Conservation (phyloP, 1,284 basidiomycete genomes). For the Tilletia walkeri region DNA sequence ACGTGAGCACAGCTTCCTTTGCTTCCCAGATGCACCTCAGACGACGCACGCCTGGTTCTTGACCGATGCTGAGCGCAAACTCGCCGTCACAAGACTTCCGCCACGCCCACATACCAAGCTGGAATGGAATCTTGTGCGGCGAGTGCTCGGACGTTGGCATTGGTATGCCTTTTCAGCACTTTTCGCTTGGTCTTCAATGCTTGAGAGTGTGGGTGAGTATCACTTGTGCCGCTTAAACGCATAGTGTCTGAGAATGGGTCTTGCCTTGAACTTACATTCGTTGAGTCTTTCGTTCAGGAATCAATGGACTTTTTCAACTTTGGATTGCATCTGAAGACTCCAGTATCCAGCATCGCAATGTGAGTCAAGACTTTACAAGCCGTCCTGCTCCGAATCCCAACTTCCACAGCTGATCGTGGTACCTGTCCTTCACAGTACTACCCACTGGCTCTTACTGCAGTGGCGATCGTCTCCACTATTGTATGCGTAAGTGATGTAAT, state of each 20-base stretch:
- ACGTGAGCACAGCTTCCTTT: slow-evolving; percentile 44
- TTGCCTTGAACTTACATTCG: too few species aligned
- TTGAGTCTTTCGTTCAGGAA: slow-evolving; percentile 30
- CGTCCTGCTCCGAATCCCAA: too few species aligned
- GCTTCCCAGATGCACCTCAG: slow-evolving; percentile 70
- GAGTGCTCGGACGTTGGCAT: slow-evolving; percentile 67
- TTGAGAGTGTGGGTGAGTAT: slow-evolving; percentile 64
- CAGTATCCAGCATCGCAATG: slow-evolving; percentile 15
- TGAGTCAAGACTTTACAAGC: not conserved
- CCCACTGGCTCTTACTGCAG: slow-evolving; percentile 30
- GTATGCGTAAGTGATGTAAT: slow-evolving; percentile 19
- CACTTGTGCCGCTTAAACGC: too few species aligned
- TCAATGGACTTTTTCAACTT: slow-evolving; percentile 73
- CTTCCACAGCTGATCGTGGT: not conserved
- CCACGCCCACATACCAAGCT: slow-evolving; percentile 59
- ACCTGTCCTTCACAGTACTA: slow-evolving; percentile 31
- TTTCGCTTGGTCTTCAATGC: slow-evolving; percentile 67
- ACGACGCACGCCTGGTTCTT: slow-evolving; percentile 69
- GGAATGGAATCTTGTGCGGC: slow-evolving; percentile 57
- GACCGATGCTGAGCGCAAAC: slow-evolving; percentile 61
- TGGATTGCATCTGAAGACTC: slow-evolving; percentile 64
- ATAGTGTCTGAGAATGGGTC: too few species aligned
- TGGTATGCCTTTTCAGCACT: slow-evolving; percentile 65
- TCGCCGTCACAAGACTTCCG: slow-evolving; percentile 31
- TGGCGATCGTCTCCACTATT: slow-evolving; percentile 36